Conservation (phyloP, 441 rosid genomes). For the Kokia cookei region DNA sequence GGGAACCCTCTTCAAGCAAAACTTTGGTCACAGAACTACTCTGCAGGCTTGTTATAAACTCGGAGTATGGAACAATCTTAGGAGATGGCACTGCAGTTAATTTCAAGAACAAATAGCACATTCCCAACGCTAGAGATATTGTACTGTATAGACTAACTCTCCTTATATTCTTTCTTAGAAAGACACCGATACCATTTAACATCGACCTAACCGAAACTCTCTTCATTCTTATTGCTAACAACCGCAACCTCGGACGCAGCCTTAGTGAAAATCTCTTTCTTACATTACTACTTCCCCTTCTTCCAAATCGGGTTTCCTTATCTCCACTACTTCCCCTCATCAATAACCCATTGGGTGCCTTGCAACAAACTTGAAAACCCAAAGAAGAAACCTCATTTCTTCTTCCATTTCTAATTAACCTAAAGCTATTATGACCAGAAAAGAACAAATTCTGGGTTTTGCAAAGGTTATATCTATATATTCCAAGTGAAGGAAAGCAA, state of each 20-base stretch:
- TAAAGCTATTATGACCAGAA: slow-evolving; percentile 24
- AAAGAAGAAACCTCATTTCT: slow-evolving; percentile 16
- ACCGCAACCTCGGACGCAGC: slow-evolving; percentile 66
- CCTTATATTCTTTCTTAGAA: slow-evolving; percentile 54
- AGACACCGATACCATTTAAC: slow-evolving; percentile 39
- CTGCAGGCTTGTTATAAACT: slow-evolving; percentile 64
- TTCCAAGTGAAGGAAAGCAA: slow-evolving; percentile 19
- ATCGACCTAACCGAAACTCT: slow-evolving; percentile 48
- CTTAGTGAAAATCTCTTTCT: slow-evolving; percentile 58
- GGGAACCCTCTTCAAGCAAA: slow-evolving; percentile 89
- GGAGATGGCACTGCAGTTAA: slow-evolving; percentile 67
- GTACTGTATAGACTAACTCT: slow-evolving; percentile 44
- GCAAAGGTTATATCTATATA: slow-evolving; percentile 2
- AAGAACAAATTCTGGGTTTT: slow-evolving; percentile 23
- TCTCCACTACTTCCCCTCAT: slow-evolving; percentile 28
- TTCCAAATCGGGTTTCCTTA: slow-evolving; percentile 26
- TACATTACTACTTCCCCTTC: slow-evolving; percentile 21
- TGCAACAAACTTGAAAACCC: slow-evolving; percentile 26
- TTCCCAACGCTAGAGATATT: slow-evolving; percentile 46
- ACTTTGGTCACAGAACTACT: slow-evolving; percentile 63
- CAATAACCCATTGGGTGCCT: slow-evolving; percentile 30
- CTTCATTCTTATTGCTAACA: slow-evolving; percentile 42
- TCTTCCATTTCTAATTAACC: slow-evolving; percentile 24
- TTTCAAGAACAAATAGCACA: slow-evolving; percentile 65
- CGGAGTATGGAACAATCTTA: slow-evolving; percentile 76